A percentile compares a stretch with the other conserved stretches of the same genome.
phyloP scores from a whole-genome alignment of 306 rosid genomes.

The Quercus berberidifolia region DNA sequence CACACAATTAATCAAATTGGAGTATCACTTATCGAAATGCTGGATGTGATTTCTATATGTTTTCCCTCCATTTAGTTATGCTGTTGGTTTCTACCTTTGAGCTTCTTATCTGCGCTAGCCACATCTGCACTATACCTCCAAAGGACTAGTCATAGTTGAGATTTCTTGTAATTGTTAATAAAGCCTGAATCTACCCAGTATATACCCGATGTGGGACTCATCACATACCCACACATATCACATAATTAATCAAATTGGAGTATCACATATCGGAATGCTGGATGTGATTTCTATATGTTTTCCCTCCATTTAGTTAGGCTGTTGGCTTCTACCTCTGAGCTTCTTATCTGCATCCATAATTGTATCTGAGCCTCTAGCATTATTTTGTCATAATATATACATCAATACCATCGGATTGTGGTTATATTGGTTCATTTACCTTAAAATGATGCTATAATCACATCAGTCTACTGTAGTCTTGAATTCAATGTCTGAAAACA shows the following conservation, averaged over 20 bases:
- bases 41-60: conserved; percentile 29
- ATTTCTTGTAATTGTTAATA: too few relatives aligned
- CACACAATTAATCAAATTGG: too few relatives aligned
- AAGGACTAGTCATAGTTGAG: too few relatives aligned
- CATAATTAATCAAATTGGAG: too few relatives aligned
- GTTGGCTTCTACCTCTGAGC: conserved; percentile 6
- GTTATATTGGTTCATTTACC: neutral
- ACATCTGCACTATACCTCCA: too few relatives aligned
- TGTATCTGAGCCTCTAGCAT: neutral
- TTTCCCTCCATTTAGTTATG: conserved; percentile 38
- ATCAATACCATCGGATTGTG: neutral
- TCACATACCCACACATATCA: too few relatives aligned
- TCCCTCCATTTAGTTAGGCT: conserved; percentile 37
- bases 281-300: conserved; percentile 29
- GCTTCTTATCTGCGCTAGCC: neutral
- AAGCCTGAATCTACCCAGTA: too few relatives aligned
- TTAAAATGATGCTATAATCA: neutral
- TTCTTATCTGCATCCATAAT: neutral
- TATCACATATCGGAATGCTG: conserved; percentile 44
- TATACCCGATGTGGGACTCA: too few relatives aligned
- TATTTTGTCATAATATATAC: neutral
- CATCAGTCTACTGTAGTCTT: neutral
- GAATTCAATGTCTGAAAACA: neutral
- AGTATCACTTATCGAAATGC: conserved; percentile 41
- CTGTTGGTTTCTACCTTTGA: conserved; percentile 8